phyloP scores from a whole-genome alignment of 306 rosid genomes.

The Datisca glomerata region DNA sequence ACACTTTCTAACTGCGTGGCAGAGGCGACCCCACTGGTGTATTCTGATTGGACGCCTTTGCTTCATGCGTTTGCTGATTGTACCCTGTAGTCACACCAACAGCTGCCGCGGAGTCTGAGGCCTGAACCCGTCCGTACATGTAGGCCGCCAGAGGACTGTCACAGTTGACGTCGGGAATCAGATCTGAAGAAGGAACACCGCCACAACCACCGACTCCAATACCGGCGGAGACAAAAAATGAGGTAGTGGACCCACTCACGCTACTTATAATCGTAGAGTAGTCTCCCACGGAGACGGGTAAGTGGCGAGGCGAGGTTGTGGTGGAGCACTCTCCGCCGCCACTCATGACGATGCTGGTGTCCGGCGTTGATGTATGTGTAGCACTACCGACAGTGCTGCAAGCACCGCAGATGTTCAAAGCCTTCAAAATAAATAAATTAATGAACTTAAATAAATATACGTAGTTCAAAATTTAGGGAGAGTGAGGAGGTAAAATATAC shows the following conservation, averaged over 20 bases:
- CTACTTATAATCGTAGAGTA: not conserved
- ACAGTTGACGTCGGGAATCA: not conserved
- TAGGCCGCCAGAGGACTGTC: conserved; percentile 9
- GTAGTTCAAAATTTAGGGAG: not conserved
- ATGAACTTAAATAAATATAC: not conserved
- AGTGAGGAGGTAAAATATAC: not conserved
- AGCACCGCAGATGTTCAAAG: conserved; percentile 21
- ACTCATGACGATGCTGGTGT: conserved; percentile 12
- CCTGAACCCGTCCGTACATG: conserved; percentile 5
- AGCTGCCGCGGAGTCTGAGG: not conserved
- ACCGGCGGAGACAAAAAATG: conserved; percentile 9
- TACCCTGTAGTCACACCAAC: conserved; percentile 5
- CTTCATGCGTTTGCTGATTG: conserved; percentile 13
- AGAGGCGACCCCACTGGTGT: conserved; percentile 15
- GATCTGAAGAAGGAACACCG: conserved; percentile 3
- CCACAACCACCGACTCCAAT: not conserved
- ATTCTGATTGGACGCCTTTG: conserved; percentile 21
- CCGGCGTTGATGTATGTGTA: conserved; percentile 12
- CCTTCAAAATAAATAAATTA: conserved; percentile 9
- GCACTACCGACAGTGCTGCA: conserved; percentile 24
- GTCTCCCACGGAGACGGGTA: conserved; percentile 3
- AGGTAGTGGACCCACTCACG: not conserved
- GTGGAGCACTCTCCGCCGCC: conserved; percentile 26
- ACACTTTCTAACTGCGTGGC: conserved; percentile 3
- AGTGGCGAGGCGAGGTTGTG: conserved; percentile 17